A percentile compares a stretch with the other conserved stretches of the same genome.
These are phyloP conservation scores for Glarea lozoyensis DNA, from an alignment of 495 filamentous ascomycete species.

Conservation along the genomic window DNA sequence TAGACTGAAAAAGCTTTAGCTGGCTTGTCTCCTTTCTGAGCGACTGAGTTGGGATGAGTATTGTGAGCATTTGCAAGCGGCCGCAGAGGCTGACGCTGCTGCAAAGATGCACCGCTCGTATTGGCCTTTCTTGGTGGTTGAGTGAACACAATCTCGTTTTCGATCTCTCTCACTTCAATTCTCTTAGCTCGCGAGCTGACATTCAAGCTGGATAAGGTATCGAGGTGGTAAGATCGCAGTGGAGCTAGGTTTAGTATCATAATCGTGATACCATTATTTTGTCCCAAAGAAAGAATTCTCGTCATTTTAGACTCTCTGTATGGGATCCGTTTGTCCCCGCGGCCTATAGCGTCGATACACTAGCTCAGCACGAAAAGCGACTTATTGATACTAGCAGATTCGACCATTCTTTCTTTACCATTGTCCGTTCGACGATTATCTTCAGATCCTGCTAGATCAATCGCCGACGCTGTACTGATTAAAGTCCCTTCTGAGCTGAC, in stretches of 20 bases:
- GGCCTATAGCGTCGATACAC: constrained; percentile 86
- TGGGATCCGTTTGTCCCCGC: constrained; percentile 66
- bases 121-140: constrained; percentile 48
- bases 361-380: constrained; percentile 90
- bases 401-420: constrained; percentile 82
- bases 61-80: constrained; percentile 58
- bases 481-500: constrained; percentile 60
- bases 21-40: constrained; percentile 57
- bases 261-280: constrained; percentile 90
- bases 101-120: constrained; percentile 34
- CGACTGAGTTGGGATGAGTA: constrained; percentile 48
- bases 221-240: constrained; percentile 78
- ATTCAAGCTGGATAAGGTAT: constrained; percentile 88
- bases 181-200: constrained; percentile 95
- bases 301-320: constrained; percentile 96
- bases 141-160: constrained; percentile 84
- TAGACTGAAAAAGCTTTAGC: constrained; percentile 77
- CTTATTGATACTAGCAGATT: constrained; percentile 99
- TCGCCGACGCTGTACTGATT: constrained; percentile 81
- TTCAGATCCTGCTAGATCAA: constrained; percentile 93
- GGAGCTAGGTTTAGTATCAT: constrained; percentile 96
- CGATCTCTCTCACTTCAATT: constrained; percentile 89
- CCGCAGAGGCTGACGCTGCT: constrained; percentile 66
- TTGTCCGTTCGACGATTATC: constrained; percentile 94
- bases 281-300: constrained; percentile 80